A percentile compares a stretch with the other conserved stretches of the same genome.
These are phyloP conservation scores for Tillandsia leiboldiana DNA, from an alignment of 176 grass and related monocot genomes.

Conservation along the genomic window DNA sequence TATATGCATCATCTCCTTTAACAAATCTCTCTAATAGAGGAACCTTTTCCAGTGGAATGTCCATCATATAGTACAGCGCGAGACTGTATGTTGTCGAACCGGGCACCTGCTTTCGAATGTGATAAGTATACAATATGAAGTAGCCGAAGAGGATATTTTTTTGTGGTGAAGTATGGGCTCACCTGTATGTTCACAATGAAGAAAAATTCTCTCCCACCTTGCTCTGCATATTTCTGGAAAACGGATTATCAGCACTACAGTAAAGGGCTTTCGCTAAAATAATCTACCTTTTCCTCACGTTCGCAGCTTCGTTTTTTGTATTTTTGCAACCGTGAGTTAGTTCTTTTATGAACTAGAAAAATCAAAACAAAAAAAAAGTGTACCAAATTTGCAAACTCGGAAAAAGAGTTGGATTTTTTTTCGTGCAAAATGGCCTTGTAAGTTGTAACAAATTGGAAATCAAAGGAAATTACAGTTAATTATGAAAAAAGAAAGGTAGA, in stretches of 20 bases:
- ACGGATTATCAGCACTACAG: conserved; percentile 6
- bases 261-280: too few species aligned
- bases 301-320: too few species aligned
- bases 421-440: too few species aligned
- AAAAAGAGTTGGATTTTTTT: too few species aligned
- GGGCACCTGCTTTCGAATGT: conserved; percentile 51
- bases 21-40: conserved; percentile 86
- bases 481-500: too few species aligned
- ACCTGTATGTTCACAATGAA: conserved; percentile 98
- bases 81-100: conserved; percentile 85
- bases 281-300: too few species aligned
- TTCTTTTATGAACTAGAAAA: too few species aligned
- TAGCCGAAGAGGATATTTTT: neutral
- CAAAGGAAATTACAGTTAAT: too few species aligned
- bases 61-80: conserved; percentile 97
- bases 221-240: conserved; percentile 84
- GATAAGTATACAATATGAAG: neutral
- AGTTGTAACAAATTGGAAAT: too few species aligned
- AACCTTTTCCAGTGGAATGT: conserved; percentile 74
- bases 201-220: conserved; percentile 79
- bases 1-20: conserved; percentile 84
- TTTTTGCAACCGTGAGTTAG: too few species aligned
- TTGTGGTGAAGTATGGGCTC: conserved; percentile 6
- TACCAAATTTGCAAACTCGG: too few species aligned
- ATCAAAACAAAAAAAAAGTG: too few species aligned